phyloP scores from a whole-genome alignment of 1,284 basidiomycete genomes.

The Marasmius oreades region DNA sequence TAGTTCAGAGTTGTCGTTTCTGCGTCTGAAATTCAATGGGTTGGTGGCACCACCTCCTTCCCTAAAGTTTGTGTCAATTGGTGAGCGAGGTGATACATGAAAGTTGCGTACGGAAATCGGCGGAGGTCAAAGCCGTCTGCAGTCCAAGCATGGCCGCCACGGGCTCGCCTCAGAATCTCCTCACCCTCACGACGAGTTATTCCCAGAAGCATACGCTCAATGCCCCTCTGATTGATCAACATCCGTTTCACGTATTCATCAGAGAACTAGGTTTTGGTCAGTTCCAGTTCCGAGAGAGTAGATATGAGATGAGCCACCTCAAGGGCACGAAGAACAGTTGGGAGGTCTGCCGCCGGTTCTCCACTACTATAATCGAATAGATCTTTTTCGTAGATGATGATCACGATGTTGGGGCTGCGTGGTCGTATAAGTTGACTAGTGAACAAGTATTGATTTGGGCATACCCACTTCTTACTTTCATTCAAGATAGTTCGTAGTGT shows the following conservation, averaged over 20 bases:
- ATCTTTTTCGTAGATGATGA: conserved; percentile 70
- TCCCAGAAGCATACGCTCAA: conserved; percentile 76
- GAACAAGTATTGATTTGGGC: conserved; percentile 1
- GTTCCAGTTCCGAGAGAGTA: not conserved
- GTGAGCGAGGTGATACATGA: not conserved
- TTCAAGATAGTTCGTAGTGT: conserved; percentile 63
- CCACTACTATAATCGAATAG: conserved; percentile 73
- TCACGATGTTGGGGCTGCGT: conserved; percentile 36
- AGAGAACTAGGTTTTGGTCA: conserved; percentile 50
- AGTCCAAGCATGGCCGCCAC: conserved; percentile 57
- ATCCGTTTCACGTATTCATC: conserved; percentile 78
- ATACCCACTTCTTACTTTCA: conserved; percentile 48
- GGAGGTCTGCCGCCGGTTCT: conserved; percentile 55
- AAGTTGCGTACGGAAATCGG: conserved; percentile 53
- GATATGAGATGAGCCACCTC: conserved; percentile 48
- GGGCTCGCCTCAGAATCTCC: conserved; percentile 38
- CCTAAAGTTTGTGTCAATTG: conserved; percentile 30
- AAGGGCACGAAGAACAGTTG: conserved; percentile 84
- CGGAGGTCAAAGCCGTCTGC: conserved; percentile 57
- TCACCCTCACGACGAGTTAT: conserved; percentile 59
- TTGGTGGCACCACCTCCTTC: conserved; percentile 60
- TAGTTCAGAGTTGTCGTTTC: conserved; percentile 41
- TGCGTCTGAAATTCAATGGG: conserved; percentile 28
- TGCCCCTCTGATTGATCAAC: conserved; percentile 70
- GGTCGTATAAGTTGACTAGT: conserved; percentile 5